Conservation (phyloP, 208 protist genomes). For the Trichomonas gallinae region DNA sequence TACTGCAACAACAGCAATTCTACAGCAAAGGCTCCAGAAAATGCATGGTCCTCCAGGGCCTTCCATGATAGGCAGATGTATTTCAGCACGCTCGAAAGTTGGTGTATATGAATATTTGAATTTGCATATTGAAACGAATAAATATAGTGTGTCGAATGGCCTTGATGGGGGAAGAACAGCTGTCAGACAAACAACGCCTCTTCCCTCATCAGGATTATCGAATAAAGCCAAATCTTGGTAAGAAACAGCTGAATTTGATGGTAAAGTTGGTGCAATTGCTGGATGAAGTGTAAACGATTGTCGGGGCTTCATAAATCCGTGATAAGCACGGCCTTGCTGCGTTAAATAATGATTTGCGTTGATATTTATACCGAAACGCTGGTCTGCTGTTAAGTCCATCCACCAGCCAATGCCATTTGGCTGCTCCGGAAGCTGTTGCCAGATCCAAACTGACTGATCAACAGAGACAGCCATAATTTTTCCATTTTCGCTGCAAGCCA, state of each 20-base stretch:
- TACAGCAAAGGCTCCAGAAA: neutral
- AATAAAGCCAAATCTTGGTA: slow-evolving; percentile 3
- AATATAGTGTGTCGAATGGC: neutral
- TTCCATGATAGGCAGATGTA: neutral
- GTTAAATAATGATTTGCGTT: neutral
- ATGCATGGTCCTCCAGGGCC: neutral
- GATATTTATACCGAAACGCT: neutral
- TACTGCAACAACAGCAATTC: neutral
- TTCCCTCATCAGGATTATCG: slow-evolving; percentile 7
- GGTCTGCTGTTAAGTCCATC: neutral
- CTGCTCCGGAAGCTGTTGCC: neutral
- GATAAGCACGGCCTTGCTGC: neutral
- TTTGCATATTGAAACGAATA: neutral
- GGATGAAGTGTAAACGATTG: neutral
- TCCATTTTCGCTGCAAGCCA: neutral
- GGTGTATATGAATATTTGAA: neutral
- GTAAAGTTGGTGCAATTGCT: neutral
- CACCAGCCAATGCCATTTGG: neutral
- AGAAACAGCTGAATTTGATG: neutral
- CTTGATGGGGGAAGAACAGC: neutral
- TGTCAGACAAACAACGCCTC: neutral
- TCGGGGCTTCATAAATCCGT: neutral
- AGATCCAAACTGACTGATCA: neutral
- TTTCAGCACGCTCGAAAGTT: neutral
- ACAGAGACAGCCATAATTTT: neutral